Evolutionary conservation across 1,284 basidiomycete species (phyloP).

Genomic region (Leccinum subspadiceum): DNA sequence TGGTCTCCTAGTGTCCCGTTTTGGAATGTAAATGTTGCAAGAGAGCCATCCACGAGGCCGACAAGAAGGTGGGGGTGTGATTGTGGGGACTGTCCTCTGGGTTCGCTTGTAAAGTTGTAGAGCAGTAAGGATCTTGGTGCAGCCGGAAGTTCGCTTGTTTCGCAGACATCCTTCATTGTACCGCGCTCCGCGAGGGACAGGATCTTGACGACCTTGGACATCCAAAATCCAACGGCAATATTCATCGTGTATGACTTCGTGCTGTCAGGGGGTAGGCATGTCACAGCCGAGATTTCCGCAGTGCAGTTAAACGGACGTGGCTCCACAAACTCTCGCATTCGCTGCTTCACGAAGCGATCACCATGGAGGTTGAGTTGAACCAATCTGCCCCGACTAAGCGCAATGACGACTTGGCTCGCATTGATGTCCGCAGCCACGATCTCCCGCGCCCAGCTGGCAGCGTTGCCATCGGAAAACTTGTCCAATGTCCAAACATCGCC

Average conservation of each 20-base stretch:
- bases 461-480: conserved; percentile 23
- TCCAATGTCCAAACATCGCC: conserved; percentile 36
- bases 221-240: conserved; percentile 78
- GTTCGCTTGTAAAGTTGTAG: conserved; percentile 53
- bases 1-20: conserved; percentile 49
- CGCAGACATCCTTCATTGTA: conserved; percentile 36
- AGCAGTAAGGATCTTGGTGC: conserved; percentile 74
- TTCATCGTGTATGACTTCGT: conserved; percentile 45
- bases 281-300: conserved; percentile 63
- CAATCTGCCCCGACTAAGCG: conserved; percentile 56
- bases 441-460: conserved; percentile 33
- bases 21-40: conserved; percentile 56
- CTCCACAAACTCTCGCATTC: conserved; percentile 25
- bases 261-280: conserved; percentile 54
- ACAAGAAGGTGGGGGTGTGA: conserved; percentile 63
- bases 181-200: conserved; percentile 39
- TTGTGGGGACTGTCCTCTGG: conserved; percentile 36
- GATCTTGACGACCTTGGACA: conserved; percentile 61
- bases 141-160: conserved; percentile 48
- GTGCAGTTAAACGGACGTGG: conserved; percentile 16
- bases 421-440: conserved; percentile 71
- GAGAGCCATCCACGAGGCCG: conserved; percentile 78
- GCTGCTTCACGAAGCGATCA: conserved; percentile 38
- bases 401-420: conserved; percentile 65
- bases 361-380: conserved; percentile 49